A percentile compares a stretch with the other conserved stretches of the same genome.
Conservation (phyloP, 2,329 filamentous ascomycete species). For the Pseudogymnoascus sp. region DNA sequence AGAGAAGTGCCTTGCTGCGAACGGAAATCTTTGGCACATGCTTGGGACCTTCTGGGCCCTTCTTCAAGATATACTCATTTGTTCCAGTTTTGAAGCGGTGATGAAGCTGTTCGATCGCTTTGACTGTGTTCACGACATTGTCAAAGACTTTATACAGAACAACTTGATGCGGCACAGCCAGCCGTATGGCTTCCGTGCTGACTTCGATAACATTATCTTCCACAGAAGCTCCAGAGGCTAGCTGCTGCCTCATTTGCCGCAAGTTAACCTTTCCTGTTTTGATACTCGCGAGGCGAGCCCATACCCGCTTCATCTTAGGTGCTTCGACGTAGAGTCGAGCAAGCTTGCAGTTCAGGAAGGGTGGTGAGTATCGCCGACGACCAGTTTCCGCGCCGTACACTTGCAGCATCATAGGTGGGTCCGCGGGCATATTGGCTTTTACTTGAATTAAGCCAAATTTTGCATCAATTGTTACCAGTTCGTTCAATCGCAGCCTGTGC, state of each 20-base stretch:
- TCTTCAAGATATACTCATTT: conserved; percentile 81
- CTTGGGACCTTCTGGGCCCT: conserved; percentile 79
- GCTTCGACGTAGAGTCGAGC: conserved; percentile 82
- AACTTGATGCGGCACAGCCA: conserved; percentile 87
- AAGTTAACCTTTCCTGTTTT: conserved; percentile 76
- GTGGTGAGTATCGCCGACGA: conserved; percentile 78
- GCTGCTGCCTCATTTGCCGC: conserved; percentile 66
- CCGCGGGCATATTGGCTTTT: conserved; percentile 80
- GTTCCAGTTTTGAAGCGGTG: conserved; percentile 84
- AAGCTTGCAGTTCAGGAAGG: conserved; percentile 70
- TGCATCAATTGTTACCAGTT: conserved; percentile 75
- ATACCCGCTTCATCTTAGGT: conserved; percentile 73
- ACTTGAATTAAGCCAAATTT: conserved; percentile 77
- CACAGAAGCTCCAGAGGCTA: conserved; percentile 47
- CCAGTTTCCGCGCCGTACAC: conserved; percentile 76
- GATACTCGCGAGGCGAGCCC: conserved; percentile 80
- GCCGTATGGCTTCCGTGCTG: conserved; percentile 73
- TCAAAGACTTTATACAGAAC: conserved; percentile 88
- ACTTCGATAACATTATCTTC: conserved; percentile 82
- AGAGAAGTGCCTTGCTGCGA: conserved; percentile 71
- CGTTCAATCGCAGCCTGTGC: conserved; percentile 30
- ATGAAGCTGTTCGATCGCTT: conserved; percentile 83
- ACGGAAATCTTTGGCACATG: conserved; percentile 79
- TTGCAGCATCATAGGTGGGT: conserved; percentile 88
- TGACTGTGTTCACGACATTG: conserved; percentile 81